A percentile compares a stretch with the other conserved stretches of the same genome.
Evolutionary conservation across 352 stramenopile species (phyloP).

Genomic region (Phytopythium montanum): DNA sequence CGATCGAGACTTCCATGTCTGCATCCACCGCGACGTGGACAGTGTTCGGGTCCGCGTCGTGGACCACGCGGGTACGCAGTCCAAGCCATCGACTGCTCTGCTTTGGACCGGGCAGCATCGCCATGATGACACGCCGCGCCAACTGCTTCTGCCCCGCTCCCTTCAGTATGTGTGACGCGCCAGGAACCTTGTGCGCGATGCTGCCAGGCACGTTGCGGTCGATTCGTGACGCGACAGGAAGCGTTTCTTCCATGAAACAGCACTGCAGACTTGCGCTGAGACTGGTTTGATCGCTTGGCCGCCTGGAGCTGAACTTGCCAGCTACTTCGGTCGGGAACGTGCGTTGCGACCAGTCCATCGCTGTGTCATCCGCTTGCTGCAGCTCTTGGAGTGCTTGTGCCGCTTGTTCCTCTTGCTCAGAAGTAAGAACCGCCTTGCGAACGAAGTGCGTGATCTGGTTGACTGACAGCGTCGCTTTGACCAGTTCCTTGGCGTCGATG

Average conservation of each 20-base stretch:
- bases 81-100: conserved; percentile 14
- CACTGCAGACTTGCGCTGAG: neutral
- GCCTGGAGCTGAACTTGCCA: neutral
- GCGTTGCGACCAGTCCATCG: neutral
- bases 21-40: neutral
- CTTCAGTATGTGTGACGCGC: neutral
- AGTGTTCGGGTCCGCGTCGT: neutral
- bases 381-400: neutral
- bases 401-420: conserved; percentile 14
- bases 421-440: conserved; percentile 21
- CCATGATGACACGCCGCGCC: conserved; percentile 13
- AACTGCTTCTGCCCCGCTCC: conserved; percentile 5
- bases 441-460: conserved; percentile 24
- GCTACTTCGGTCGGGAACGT: neutral
- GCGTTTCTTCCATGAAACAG: conserved; percentile 14
- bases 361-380: neutral
- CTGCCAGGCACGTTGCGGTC: conserved; percentile 16
- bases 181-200: conserved; percentile 8
- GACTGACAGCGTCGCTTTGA: conserved; percentile 10
- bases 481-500: conserved; percentile 20
- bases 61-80: conserved; percentile 10
- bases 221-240: conserved; percentile 7
- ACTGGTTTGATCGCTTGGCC: neutral
- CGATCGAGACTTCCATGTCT: neutral
- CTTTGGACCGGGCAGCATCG: conserved; percentile 5